phyloP scores from a whole-genome alignment of 495 filamentous ascomycete genomes.

The Aspergillus coremiiformis region DNA sequence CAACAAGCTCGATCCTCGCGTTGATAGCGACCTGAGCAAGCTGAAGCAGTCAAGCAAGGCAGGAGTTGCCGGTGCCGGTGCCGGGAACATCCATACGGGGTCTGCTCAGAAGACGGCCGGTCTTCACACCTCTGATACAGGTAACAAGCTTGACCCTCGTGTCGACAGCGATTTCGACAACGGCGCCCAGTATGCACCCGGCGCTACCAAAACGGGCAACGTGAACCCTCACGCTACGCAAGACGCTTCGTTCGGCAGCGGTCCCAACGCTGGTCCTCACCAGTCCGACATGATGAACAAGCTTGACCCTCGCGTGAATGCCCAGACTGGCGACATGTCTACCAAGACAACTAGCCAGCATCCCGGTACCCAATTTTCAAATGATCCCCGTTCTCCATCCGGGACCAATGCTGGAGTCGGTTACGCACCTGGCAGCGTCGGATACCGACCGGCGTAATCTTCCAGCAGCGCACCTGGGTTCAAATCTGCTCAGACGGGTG shows the following conservation, averaged over 20 bases:
- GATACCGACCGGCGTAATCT: conserved; percentile 12
- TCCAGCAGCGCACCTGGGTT: conserved; percentile 10
- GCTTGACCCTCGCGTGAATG: conserved; percentile 34
- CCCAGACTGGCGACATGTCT: conserved; percentile 8
- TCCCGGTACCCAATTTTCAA: not conserved
- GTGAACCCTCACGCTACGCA: conserved; percentile 16
- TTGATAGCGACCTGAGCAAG: conserved; percentile 36
- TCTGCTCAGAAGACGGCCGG: conserved; percentile 25
- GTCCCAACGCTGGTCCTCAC: conserved; percentile 35
- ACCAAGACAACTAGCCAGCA: not conserved
- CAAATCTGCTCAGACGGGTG: conserved; percentile 8
- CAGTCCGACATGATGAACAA: conserved; percentile 49
- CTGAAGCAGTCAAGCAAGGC: not conserved
- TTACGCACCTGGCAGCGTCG: conserved; percentile 4
- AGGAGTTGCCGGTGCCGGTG: not conserved
- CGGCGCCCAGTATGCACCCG: conserved; percentile 16
- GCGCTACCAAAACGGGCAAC: conserved; percentile 13
- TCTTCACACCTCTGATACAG: conserved; percentile 37
- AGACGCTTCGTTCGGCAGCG: conserved; percentile 5
- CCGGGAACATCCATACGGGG: conserved; percentile 12
- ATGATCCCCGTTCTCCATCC: not conserved
- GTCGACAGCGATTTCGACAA: conserved; percentile 33
- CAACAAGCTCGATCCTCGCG: conserved; percentile 45
- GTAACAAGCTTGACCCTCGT: conserved; percentile 42
- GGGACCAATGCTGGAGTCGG: conserved; percentile 4